Evolutionary conservation across 345 rosid species (phyloP).

Genomic region (Erysimum cheiranthoides): DNA sequence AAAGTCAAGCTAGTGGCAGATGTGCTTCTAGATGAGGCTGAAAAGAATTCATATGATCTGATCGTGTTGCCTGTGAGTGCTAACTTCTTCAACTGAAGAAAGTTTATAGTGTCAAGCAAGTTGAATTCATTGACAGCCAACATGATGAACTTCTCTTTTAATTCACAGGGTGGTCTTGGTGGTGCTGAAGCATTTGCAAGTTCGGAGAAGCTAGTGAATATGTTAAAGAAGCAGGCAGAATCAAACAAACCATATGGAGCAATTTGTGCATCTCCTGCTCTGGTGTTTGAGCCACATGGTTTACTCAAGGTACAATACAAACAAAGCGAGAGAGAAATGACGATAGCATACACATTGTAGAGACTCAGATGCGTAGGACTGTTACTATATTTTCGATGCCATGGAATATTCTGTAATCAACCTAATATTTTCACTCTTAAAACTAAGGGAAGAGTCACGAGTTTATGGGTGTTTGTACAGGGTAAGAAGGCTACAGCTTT

Average conservation of each 20-base stretch:
- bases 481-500: constrained; percentile 94
- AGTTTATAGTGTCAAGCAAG: constrained; percentile 8
- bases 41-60: constrained; percentile 75
- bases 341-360: not conserved
- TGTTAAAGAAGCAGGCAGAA: constrained; percentile 79
- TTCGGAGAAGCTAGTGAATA: constrained; percentile 74
- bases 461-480: constrained; percentile 46
- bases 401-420: not conserved
- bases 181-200: constrained; percentile 92
- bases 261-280: constrained; percentile 96
- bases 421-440: not conserved
- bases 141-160: not conserved
- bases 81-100: not conserved
- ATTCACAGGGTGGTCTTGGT: constrained; percentile 84
- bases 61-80: constrained; percentile 85
- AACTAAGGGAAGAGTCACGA: not conserved
- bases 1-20: constrained; percentile 86
- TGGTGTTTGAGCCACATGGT: constrained; percentile 89
- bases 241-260: constrained; percentile 87
- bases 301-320: constrained; percentile 85
- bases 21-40: constrained; percentile 86
- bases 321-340: constrained; percentile 3
- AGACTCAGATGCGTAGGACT: constrained; percentile 12
- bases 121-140: constrained; percentile 14
- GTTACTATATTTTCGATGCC: not conserved